These are phyloP conservation scores for Leishmania mexicana DNA, from an alignment of 208 protist genomes.

Conservation along the genomic window DNA sequence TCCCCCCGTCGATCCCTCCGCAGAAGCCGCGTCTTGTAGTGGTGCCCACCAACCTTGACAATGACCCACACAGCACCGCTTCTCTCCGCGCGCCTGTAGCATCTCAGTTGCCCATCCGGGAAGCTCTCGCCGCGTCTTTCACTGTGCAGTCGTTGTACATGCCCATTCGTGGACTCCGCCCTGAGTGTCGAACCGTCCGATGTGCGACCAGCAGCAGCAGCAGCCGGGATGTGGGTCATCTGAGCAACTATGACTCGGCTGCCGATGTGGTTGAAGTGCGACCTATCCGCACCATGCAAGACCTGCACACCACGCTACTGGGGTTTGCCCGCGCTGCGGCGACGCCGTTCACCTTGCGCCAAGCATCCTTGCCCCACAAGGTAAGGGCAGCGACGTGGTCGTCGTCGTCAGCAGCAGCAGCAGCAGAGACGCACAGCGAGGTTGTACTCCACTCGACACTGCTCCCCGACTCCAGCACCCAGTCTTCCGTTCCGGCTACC, in stretches of 20 bases:
- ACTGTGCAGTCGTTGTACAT: slow-evolving; percentile 1
- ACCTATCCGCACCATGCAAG: slow-evolving; percentile 19
- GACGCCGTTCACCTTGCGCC: background rate
- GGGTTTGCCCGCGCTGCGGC: slow-evolving; percentile 18
- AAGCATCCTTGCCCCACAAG: background rate
- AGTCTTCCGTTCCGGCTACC: background rate
- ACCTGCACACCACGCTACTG: slow-evolving; percentile 28
- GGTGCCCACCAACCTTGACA: background rate
- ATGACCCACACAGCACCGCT: background rate
- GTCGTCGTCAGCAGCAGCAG: background rate
- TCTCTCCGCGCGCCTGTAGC: background rate
- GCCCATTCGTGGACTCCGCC: background rate
- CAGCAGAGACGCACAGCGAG: background rate
- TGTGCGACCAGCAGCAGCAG: background rate
- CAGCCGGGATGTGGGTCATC: background rate
- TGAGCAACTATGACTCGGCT: background rate
- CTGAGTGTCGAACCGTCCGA: background rate
- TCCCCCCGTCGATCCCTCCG: background rate
- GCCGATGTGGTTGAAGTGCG: background rate
- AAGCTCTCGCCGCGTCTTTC: background rate
- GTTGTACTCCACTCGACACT: background rate
- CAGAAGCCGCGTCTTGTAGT: background rate
- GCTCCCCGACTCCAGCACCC: background rate
- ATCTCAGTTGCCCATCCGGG: background rate
- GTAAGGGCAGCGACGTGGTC: background rate